These are phyloP conservation scores for Trifolium repens DNA, from an alignment of 306 rosid species.

Conservation along the genomic window DNA sequence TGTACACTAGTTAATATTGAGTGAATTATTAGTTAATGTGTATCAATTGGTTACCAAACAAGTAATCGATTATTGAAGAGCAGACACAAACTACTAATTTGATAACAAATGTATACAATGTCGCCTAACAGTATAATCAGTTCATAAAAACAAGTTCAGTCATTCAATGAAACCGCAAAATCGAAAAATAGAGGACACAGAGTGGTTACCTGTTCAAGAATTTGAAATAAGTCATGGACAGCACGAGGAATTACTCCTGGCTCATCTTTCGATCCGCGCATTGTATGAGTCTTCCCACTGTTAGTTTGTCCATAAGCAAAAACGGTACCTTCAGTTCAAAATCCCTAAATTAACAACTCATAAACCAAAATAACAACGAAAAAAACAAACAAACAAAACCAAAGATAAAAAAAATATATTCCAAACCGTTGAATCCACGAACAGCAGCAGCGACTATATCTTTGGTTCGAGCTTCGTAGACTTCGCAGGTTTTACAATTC, in stretches of 20 bases:
- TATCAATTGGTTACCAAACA: constrained; percentile 8
- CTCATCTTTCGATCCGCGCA: constrained; percentile 78
- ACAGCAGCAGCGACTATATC: constrained; percentile 82
- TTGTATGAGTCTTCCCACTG: constrained; percentile 92
- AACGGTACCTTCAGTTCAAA: constrained; percentile 72
- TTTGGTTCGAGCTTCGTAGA: constrained; percentile 77
- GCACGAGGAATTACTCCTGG: constrained; percentile 95
- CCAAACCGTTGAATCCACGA: constrained; percentile 80
- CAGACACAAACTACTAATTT: background rate
- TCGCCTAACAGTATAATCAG: background rate
- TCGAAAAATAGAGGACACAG: background rate
- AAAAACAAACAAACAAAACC: background rate
- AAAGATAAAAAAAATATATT: background rate
- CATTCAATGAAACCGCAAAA: background rate
- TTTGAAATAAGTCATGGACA: constrained; percentile 66
- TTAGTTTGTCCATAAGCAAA: constrained; percentile 98
- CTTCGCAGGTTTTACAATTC: constrained; percentile 59
- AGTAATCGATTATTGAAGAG: background rate
- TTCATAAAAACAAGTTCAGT: background rate
- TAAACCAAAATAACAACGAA: background rate
- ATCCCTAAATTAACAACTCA: constrained; percentile 4
- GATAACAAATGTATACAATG: background rate
- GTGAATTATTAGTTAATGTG: background rate
- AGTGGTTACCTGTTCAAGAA: constrained; percentile 64
- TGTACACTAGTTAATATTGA: background rate